Base-by-base conservation (phyloP, 179 eudicot genomes). In the Patellifolia procumbens region DNA sequence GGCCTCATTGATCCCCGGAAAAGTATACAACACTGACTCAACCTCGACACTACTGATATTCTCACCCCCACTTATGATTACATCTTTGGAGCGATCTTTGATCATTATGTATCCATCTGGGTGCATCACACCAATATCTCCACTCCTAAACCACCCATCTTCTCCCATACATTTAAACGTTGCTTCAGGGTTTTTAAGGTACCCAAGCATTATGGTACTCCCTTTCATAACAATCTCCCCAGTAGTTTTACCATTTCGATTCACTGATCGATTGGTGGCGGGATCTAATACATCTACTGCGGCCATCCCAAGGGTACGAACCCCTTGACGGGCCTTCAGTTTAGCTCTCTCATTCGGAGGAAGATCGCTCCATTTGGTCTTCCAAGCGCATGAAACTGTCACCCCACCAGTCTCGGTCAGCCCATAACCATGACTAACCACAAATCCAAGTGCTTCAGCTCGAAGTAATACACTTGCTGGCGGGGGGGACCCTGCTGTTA, bases 41-140 rank as follows among this genome's bases (percentile, higher is more conserved):
- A 82, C 81, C 70, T 82, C 84, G 0, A 82, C 79, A 19, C 84
- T 82, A 56, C 84, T 82, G 31, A 82, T 82, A 65, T 82, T 82
- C 52, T 82, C 84, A 0, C 84, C 84, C 3, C 84, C 84, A 55
- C 84, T 82, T 69, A 82, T 82, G 5, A 82, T 82, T 32, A 82
- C 65, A 52, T 82, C 84, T 24, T 82, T 82, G 2, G 74, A 76
- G 16, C 84, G 34, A 68, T 82, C 84, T 76, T 78, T 82, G n/a
- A 82, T 82, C 35, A 78, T 81, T 4, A 82, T 26, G 72, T 78
- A 82, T 9, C 84, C 84, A 58, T 82, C 84, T 1, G 19, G 16
- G 68, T 82, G 84, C n/a, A 82, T 78, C 13, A 82, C 84, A 7
- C 81, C 84, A 13, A 82, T 74, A 53, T 82, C 84, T 1, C 84